phyloP scores from a whole-genome alignment of 2,329 filamentous ascomycete species.

The Ceratocystiopsis sp. region DNA sequence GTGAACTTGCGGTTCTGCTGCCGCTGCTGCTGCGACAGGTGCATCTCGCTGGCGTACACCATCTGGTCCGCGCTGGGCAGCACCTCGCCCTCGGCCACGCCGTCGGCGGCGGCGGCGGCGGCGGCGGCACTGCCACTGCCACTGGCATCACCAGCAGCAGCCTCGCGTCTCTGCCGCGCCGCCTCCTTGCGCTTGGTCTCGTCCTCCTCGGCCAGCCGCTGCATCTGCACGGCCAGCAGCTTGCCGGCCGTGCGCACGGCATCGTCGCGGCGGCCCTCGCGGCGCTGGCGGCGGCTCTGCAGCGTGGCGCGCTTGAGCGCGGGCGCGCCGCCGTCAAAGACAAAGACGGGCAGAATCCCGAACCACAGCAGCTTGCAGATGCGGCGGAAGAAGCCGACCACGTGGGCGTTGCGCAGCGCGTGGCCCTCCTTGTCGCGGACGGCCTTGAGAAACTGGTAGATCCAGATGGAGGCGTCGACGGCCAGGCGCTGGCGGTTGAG shows the following conservation, averaged over 20 bases:
- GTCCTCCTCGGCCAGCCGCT: slow-evolving; percentile 75
- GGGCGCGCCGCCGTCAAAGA: slow-evolving; percentile 93
- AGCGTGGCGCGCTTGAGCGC: slow-evolving; percentile 84
- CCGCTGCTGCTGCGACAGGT: slow-evolving; percentile 64
- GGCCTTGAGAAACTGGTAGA: slow-evolving; percentile 98
- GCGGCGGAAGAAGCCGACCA: slow-evolving; percentile 93
- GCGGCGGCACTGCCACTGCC: slow-evolving; percentile 13
- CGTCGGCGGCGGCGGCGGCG: slow-evolving; percentile 22
- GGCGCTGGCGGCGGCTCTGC: slow-evolving; percentile 53
- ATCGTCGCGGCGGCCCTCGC: slow-evolving; percentile 86
- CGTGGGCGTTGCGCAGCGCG: slow-evolving; percentile 83
- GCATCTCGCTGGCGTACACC: slow-evolving; percentile 81
- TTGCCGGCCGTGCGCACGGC: slow-evolving; percentile 81
- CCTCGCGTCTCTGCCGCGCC: neutral
- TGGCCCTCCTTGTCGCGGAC: slow-evolving; percentile 98
- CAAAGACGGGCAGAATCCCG: slow-evolving; percentile 90
- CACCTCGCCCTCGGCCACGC: slow-evolving; percentile 40
- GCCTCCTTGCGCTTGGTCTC: slow-evolving; percentile 37
- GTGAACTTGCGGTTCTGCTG: slow-evolving; percentile 60
- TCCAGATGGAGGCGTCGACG: slow-evolving; percentile 98
- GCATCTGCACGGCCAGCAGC: slow-evolving; percentile 85
- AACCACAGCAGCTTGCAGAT: slow-evolving; percentile 97
- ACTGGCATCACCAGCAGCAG: slow-evolving; percentile 22
- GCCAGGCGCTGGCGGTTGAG: slow-evolving; percentile 92
- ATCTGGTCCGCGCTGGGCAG: slow-evolving; percentile 51